Evolutionary conservation across 306 rosid genomes (phyloP), one percentile per base, ranked within the genome.

Genomic region (Mimosa pudica): DNA sequence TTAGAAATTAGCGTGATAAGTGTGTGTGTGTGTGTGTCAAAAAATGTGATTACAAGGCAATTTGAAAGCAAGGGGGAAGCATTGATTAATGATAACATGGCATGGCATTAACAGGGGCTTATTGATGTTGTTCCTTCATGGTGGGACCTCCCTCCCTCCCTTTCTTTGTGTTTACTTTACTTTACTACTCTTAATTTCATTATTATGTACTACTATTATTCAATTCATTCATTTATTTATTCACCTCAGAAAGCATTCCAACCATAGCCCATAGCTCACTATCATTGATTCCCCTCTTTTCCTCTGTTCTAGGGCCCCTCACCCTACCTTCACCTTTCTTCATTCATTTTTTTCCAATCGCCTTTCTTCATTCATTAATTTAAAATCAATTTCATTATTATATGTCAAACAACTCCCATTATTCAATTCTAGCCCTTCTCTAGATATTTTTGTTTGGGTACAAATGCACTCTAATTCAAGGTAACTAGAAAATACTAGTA

Each of bases 131-230:
- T 60, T 20, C 36, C 65, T 20, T 20, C 65, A 20, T 60, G 65
- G 65, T 60, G 65, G 65, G 35, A 4, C 33, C 33, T 13, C 64
- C 64, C 64, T 58, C 35, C 16, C 12, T 60, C 32, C 33, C 63
- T 57, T 57, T 57, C 36, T 60, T 60, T 60, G 65, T 60, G 65
- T 60, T 60, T 60, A 60, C 36, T 60, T 60, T 60, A 60, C 36
- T 60, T 60, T 20, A 20, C 36, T 24, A 24, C 63, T 57, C 63
- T 57, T 18, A 9, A 57, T 57, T 57, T 60, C 10, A 24, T 60
- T 60, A 58, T 8, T 57, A 57, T 5, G 18, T n/a, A 57, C 24
- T 58, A 58, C 9, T 58, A 60, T 60, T 60, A 57, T 57, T 57
- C 33, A 57, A 57, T 57, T 57, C 63, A 57, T 57, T 47, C 16